Evolutionary conservation across 371 early-diverging fungal genomes (phyloP).

Genomic region (Modicella reniformis): DNA sequence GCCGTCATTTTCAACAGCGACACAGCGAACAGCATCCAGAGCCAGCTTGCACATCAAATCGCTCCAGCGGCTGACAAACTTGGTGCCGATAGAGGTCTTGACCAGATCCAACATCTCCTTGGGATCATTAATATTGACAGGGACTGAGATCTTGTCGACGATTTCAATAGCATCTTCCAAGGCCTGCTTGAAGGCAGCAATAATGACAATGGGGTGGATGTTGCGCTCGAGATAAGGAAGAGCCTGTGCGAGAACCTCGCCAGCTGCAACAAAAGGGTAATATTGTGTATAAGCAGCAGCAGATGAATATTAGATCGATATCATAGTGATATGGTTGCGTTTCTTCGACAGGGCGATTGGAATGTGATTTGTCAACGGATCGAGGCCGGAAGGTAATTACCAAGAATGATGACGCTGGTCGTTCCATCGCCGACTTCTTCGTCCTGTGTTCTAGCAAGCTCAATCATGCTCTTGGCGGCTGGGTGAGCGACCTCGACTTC

Average conservation of each 20-base stretch:
- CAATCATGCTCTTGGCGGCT: slow-evolving; percentile 99
- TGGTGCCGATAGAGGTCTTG: slow-evolving; percentile 95
- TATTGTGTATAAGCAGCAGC: neutral
- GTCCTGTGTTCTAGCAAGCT: slow-evolving; percentile 99
- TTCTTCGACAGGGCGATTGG: neutral
- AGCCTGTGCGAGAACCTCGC: slow-evolving; percentile 94
- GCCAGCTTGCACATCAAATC: slow-evolving; percentile 98
- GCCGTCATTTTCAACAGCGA: slow-evolving; percentile 81
- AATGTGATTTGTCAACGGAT: neutral
- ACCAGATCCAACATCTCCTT: slow-evolving; percentile 92
- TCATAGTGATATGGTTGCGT: neutral
- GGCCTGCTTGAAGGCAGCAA: slow-evolving; percentile 91
- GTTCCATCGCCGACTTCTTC: slow-evolving; percentile 99
- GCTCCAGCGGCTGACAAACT: slow-evolving; percentile 95
- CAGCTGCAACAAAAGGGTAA: slow-evolving; percentile 68
- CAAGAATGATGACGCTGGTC: slow-evolving; percentile 98
- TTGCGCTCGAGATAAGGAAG: slow-evolving; percentile 94
- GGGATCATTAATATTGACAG: slow-evolving; percentile 84
- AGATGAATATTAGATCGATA: neutral
- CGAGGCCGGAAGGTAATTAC: slow-evolving; percentile 56
- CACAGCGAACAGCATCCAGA: slow-evolving; percentile 93
- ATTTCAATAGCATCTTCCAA: slow-evolving; percentile 90
- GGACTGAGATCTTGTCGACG: slow-evolving; percentile 84
- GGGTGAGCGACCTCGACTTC: slow-evolving; percentile 99
- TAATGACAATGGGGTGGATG: slow-evolving; percentile 98